Base-by-base conservation (phyloP, 495 filamentous ascomycete genomes). In the Annulohypoxylon maeteangense region DNA sequence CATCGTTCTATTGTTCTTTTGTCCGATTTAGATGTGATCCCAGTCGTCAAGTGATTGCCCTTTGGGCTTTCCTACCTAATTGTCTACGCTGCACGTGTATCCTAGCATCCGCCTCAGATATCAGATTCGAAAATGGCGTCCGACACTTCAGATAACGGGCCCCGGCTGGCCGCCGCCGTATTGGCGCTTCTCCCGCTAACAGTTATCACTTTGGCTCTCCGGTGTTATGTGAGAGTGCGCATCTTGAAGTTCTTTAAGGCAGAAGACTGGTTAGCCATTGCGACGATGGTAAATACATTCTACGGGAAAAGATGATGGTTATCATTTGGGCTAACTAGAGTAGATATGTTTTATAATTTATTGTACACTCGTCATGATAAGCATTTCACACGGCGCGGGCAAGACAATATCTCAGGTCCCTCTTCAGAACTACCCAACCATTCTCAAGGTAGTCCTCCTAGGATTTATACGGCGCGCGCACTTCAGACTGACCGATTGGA, bases 241-340 rank as follows among this genome's bases (percentile, higher is more conserved):
- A 61, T 75, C 1, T 42, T 78, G 18, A 74, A 65, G 55, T 42
- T 44, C 0, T 76, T 78, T 40, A 55, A 62, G 44, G 7, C 54
- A 7, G 76, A 78, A 60, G 76, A 78, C 25, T 72, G 59, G 59
- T 38, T 78, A 7, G 70, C 76, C 16, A 16, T 76, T 29, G 54
- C 59, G 50, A 63, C 76, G 31, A 62, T 76, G 62, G 74, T 76
- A 69, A 25, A 18, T 10, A 12, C 40, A 22, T 12, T 50, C 29
- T 10, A n/a, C n/a, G n/a, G n/a, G n/a, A 11, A 8, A 25, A 18
- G 10, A 57, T 14, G 23, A n/a, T 6, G 27, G 12, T 0, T n/a
- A 12, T 47, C 14, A n/a, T 60, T 18, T 16, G 29, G 20, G 16
- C 66, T 74, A 53, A 70, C 23, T 25, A 10, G 16, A 12, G 12